Conservation (phyloP, 305 asterid species). For the Ilex paraguariensis region DNA sequence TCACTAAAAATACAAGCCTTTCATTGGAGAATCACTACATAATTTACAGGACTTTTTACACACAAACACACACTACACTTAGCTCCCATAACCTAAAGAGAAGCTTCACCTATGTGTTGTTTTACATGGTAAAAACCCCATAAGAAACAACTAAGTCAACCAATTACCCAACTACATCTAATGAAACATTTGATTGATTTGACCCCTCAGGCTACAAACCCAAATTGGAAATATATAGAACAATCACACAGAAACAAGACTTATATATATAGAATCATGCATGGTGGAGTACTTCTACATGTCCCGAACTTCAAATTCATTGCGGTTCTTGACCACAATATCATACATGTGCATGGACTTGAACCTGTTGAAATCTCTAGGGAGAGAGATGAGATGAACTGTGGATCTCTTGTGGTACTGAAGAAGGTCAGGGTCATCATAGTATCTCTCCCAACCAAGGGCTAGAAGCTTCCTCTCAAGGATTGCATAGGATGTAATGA, state of each 20-base stretch:
- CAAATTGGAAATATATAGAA: background rate
- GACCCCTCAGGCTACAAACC: background rate
- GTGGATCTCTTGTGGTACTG: constrained; percentile 84
- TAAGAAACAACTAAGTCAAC: background rate
- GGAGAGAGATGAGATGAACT: constrained; percentile 74
- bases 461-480: constrained; percentile 42
- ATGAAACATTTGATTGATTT: background rate
- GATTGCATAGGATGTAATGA: constrained; percentile 50
- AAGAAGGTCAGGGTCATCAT: constrained; percentile 62
- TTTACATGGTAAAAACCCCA: background rate
- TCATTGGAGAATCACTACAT: background rate
- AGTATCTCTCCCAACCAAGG: constrained; percentile 87
- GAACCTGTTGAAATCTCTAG: constrained; percentile 73
- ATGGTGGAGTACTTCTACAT: constrained; percentile 10
- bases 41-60: background rate
- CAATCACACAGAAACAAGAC: background rate
- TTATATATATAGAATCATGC: background rate
- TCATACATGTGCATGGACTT: constrained; percentile 91
- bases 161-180: background rate
- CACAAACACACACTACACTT: background rate
- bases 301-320: constrained; percentile 70
- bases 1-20: background rate
- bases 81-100: background rate
- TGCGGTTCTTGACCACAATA: constrained; percentile 81
- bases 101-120: background rate